Percentiles rank a stretch among this genome's conserved stretches.
Evolutionary conservation across 2,329 filamentous ascomycete species (phyloP).

Genomic region (Trichoderma polysporum): DNA sequence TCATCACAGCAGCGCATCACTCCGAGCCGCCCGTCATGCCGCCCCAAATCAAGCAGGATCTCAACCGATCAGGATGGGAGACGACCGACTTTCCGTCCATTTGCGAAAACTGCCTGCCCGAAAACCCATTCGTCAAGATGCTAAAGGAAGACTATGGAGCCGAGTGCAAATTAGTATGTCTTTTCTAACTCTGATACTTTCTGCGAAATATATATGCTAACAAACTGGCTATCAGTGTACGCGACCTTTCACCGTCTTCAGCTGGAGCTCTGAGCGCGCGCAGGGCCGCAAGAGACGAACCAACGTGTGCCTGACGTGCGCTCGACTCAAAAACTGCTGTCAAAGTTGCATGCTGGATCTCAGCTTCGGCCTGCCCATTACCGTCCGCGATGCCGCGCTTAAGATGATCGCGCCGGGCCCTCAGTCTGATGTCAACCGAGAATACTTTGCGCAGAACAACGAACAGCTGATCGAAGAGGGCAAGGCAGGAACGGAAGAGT

Average conservation of each 20-base stretch:
- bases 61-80: slow-evolving; percentile 96
- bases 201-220: slow-evolving; percentile 1
- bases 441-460: slow-evolving; percentile 97
- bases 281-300: slow-evolving; percentile 86
- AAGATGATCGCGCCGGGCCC: slow-evolving; percentile 98
- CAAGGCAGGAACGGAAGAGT: slow-evolving; percentile 78
- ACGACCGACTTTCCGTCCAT: slow-evolving; percentile 86
- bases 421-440: slow-evolving; percentile 86
- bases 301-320: slow-evolving; percentile 94
- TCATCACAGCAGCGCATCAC: not conserved
- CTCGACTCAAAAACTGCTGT: slow-evolving; percentile 96
- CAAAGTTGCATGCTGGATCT: slow-evolving; percentile 99
- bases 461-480: slow-evolving; percentile 95
- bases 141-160: slow-evolving; percentile 94
- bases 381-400: slow-evolving; percentile 89
- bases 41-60: slow-evolving; percentile 91
- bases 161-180: slow-evolving; percentile 66
- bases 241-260: slow-evolving; percentile 91
- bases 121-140: slow-evolving; percentile 99
- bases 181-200: not conserved
- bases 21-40: slow-evolving; percentile 56
- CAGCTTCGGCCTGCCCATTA: slow-evolving; percentile 91
- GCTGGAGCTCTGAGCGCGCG: slow-evolving; percentile 90
- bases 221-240: slow-evolving; percentile 58
- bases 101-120: slow-evolving; percentile 89